These are phyloP conservation scores for Dioszegia crocea DNA, from an alignment of 768 basidiomycete genomes.

Conservation along the genomic window DNA sequence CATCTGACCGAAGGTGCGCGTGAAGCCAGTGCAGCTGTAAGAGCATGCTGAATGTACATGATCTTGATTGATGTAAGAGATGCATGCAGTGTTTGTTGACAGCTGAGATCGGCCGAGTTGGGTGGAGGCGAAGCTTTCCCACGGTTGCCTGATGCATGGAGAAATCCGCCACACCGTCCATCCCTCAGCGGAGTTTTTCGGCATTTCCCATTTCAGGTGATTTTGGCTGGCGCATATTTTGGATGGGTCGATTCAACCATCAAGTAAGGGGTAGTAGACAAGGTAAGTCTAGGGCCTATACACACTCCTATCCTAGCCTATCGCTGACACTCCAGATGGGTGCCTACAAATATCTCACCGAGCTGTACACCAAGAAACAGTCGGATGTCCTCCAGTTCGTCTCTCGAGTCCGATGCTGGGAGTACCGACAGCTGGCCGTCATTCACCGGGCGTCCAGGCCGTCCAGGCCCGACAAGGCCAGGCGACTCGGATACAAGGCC, in stretches of 20 bases:
- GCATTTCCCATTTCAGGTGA: neutral
- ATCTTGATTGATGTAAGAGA: no score
- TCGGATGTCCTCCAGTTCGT: conserved; percentile 84
- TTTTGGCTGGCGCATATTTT: neutral
- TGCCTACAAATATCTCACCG: conserved; percentile 74
- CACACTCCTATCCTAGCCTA: neutral
- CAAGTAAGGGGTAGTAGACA: conserved; percentile 1
- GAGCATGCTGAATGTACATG: no score
- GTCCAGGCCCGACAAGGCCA: conserved; percentile 98
- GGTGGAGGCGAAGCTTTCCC: neutral
- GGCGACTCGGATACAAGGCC: conserved; percentile 97
- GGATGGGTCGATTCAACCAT: neutral
- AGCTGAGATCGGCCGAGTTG: no score
- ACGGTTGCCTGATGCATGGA: neutral
- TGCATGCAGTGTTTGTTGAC: no score
- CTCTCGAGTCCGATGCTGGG: conserved; percentile 97
- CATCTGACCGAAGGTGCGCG: no score
- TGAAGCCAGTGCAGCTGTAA: no score
- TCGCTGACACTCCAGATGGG: conserved; percentile 37
- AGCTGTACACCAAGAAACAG: conserved; percentile 83
- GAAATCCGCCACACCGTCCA: neutral
- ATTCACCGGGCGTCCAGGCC: conserved; percentile 97
- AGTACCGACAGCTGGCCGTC: conserved; percentile 96
- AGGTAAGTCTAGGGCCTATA: neutral
- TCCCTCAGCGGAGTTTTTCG: neutral